Evolutionary conservation across 2,329 filamentous ascomycete genomes (phyloP), one percentile per base, ranked within the genome.

Genomic region (Metarhizium anisopliae): DNA sequence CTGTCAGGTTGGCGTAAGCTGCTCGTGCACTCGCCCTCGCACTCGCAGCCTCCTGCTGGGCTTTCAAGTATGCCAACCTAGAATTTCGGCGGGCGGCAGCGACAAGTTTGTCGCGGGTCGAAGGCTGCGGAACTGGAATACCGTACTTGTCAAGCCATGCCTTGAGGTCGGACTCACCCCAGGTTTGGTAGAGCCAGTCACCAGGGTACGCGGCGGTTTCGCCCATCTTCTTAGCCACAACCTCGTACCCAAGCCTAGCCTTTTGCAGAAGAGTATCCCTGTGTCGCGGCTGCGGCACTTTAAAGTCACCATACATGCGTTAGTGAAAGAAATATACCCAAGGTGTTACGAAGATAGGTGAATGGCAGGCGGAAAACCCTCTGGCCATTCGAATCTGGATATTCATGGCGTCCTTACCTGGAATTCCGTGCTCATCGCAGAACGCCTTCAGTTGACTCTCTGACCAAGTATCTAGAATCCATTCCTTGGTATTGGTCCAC

Each of bases 391-490:
- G 4, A 25, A 25, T 25, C 25, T 25, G 42, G 18, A 45, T 16
- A 45, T 18, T 4, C n/a, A 5, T 40, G 14, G 32, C 16, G 16
- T 14, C 59, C 71, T 47, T 71, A 81, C 79, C 78, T 56, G 91
- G 89, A 64, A 99, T 90, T 60, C 82, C 82, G 71, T 97, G 83
- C 70, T 87, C 87, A 71, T 97, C 93, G 60, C 91, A 87, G 74
- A 97, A 97, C 2, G 89, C 76, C 79, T 97, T 96, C 62, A 99
- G 80, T 70, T 95, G 87, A 61, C 91, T 96, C 56, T 97, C 93
- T 62, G 87, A 86, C 90, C 92, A 96, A 58, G 89, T 94, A 69
- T 97, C 90, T 66, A 97, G 87, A 63, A 97, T 88, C 94, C 94
- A 97, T 64, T 93, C 87, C 72, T 88, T 90, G 51, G 90, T 83